Conservation (phyloP, 768 basidiomycete genomes). For the Agrocybe pediades region DNA sequence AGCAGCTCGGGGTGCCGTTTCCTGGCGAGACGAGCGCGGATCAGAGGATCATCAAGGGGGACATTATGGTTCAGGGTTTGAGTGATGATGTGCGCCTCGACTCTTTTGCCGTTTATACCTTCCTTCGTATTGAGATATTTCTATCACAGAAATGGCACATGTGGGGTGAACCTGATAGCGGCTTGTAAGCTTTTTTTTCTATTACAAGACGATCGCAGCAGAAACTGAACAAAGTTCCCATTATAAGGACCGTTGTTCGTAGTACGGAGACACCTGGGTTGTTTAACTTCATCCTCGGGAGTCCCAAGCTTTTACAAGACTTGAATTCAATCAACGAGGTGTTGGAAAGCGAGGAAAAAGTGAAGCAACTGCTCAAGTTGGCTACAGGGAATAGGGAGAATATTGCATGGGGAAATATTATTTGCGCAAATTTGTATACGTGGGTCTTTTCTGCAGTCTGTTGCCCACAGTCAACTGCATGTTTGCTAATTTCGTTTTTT, state of each 20-base stretch:
- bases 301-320: conserved; percentile 18
- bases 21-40: conserved; percentile 38
- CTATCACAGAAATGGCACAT: conserved; percentile 40
- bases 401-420: conserved; percentile 30
- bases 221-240: background rate
- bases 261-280: conserved; percentile 21
- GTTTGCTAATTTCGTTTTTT: background rate
- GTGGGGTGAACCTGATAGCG: conserved; percentile 37
- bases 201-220: background rate
- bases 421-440: conserved; percentile 20
- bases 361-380: conserved; percentile 11
- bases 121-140: background rate
- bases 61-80: conserved; percentile 41
- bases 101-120: background rate
- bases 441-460: background rate
- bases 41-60: conserved; percentile 36
- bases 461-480: background rate
- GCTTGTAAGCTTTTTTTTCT: background rate
- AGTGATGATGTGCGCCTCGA: conserved; percentile 30
- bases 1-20: conserved; percentile 37
- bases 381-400: conserved; percentile 26
- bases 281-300: conserved; percentile 24
- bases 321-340: conserved; percentile 7
- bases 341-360: background rate
- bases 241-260: conserved; percentile 17